A percentile compares a stretch with the other conserved stretches of the same genome.
These are phyloP conservation scores for Myrica gale DNA, from an alignment of 306 rosid genomes.

Conservation along the genomic window DNA sequence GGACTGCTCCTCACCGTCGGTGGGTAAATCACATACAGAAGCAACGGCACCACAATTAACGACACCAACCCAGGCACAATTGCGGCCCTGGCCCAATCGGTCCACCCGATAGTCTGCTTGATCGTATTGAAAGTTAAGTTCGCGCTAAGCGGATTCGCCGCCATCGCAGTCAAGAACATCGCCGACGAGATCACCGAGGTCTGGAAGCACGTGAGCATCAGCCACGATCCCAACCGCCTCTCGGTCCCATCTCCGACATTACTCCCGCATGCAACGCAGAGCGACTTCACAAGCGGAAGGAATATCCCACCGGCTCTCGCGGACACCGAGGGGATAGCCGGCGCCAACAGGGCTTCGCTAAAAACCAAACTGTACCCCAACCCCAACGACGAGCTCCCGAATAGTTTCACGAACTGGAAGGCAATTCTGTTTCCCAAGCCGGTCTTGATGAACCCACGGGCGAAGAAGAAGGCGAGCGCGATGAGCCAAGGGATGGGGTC, in stretches of 20 bases:
- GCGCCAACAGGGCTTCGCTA: conserved; percentile 89
- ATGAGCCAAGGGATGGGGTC: conserved; percentile 99
- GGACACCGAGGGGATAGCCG: conserved; percentile 93
- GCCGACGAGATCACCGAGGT: conserved; percentile 93
- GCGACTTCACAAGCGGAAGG: conserved; percentile 78
- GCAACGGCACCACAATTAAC: conserved; percentile 76
- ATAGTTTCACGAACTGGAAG: conserved; percentile 77
- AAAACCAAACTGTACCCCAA: conserved; percentile 92
- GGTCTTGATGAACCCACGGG: conserved; percentile 90
- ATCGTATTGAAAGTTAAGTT: conserved; percentile 69
- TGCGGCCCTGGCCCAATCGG: conserved; percentile 91
- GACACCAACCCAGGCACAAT: conserved; percentile 90
- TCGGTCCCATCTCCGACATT: conserved; percentile 94
- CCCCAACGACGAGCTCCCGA: conserved; percentile 93
- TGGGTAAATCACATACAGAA: conserved; percentile 78
- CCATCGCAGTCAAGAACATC: conserved; percentile 97
- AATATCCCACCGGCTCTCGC: conserved; percentile 97
- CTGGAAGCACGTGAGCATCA: conserved; percentile 97
- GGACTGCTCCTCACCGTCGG: conserved; percentile 85
- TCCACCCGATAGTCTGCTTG: conserved; percentile 88
- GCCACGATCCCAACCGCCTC: conserved; percentile 71
- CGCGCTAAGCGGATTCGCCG: conserved; percentile 90
- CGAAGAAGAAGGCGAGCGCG: conserved; percentile 93
- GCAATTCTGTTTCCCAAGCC: conserved; percentile 95
- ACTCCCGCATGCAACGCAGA: conserved; percentile 94